Evolutionary conservation across 2,329 filamentous ascomycete genomes (phyloP), one percentile per base, ranked within the genome.

Genomic region (Colletotrichum tabaci): DNA sequence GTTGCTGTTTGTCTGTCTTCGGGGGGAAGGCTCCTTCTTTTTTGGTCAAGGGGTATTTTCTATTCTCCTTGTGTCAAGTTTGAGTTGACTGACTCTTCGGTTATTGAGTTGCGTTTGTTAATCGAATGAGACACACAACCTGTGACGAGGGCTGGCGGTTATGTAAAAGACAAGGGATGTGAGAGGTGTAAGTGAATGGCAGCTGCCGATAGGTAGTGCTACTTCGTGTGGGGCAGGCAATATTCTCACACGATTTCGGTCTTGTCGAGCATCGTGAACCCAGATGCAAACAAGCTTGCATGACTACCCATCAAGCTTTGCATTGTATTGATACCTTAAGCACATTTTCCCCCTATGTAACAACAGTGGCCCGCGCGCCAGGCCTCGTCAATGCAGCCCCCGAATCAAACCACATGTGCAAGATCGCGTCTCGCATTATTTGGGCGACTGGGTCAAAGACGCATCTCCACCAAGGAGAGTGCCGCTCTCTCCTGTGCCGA

Each of bases 391-490:
- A 38, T 40, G 13, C n/a, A 49, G 23, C 4, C 10, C 15, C n/a
- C 18, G 35, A 18, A 38, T 23, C 46, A 26, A 23, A 9, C 12
- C n/a, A 26, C 35, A 3, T 21, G 5, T 8, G 35, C 12, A 15
- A 38, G 42, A 38, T 5, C 8, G 35, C n/a, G 40, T 26, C 35
- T 9, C 13, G 40, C 16, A n/a, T 74, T 77, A 64, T 76, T 79
- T 23, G 77, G 80, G 53, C 77, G 79, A 67, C 80, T 80, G 3
- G 75, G 73, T 40, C 77, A 80, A 13, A 74, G 75, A 44, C 10
- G 74, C 77, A 30, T 77, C 80, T 7, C 69, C 76, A 6, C 76
- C 75, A 42, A 65, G 66, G 26, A 80, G 73, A 30, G 78, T 80
- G 46, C 77, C 78, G 57, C 47, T 68, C 53, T 66, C 78, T 74